phyloP scores from a whole-genome alignment of 179 eudicot genomes.

The Carnegiea gigantea region DNA sequence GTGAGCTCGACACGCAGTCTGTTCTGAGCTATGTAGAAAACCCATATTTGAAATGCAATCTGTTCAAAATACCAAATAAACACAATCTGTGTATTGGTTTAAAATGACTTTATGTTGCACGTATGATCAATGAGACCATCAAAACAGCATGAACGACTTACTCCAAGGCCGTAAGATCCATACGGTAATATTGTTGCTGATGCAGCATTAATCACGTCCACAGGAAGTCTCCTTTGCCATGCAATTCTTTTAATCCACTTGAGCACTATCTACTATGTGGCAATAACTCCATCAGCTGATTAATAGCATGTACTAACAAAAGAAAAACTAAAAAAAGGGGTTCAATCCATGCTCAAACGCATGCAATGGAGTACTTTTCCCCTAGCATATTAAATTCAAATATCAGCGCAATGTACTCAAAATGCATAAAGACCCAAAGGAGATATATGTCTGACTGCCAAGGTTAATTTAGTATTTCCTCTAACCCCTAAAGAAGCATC shows the following conservation, averaged over 20 bases:
- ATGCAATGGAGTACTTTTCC: neutral
- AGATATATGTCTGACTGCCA: neutral
- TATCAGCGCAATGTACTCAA: neutral
- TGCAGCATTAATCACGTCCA: constrained; percentile 27
- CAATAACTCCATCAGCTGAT: constrained; percentile 3
- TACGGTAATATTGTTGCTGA: constrained; percentile 54
- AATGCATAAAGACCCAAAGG: neutral
- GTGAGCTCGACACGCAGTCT: neutral
- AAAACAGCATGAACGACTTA: constrained; percentile 21
- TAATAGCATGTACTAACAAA: neutral
- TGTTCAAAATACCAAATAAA: neutral
- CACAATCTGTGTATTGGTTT: neutral
- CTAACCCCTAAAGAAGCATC: neutral
- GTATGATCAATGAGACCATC: neutral
- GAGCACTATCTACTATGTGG: constrained; percentile 38
- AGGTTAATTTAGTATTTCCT: neutral
- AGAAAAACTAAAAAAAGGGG: neutral
- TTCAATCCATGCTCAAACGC: neutral
- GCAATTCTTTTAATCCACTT: constrained; percentile 55
- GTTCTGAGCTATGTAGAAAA: neutral
- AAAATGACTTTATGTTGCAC: neutral
- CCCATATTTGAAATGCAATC: neutral
- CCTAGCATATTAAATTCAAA: neutral
- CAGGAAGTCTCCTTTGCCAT: constrained; percentile 36
- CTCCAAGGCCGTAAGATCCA: constrained; percentile 73